A percentile compares a stretch with the other conserved stretches of the same genome.
phyloP scores from a whole-genome alignment of 1,284 basidiomycete genomes.

The Polyporus tsugae region DNA sequence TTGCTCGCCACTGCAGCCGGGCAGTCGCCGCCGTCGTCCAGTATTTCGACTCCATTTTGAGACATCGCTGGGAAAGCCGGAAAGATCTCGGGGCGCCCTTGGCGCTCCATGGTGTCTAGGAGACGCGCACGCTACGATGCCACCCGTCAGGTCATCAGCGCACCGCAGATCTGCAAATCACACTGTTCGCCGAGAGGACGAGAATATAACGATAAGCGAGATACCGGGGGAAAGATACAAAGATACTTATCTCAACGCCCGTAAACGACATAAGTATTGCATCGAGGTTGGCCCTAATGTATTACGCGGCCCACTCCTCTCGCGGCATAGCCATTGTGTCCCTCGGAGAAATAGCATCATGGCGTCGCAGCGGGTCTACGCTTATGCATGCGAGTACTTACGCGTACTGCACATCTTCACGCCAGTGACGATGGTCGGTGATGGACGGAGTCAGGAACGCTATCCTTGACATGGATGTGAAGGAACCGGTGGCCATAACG shows the following conservation, averaged over 20 bases:
- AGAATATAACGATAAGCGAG: slow-evolving; percentile 19
- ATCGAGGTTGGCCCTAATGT: neutral
- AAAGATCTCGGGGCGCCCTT: slow-evolving; percentile 23
- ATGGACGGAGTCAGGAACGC: neutral
- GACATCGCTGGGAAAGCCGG: slow-evolving; percentile 14
- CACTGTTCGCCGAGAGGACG: neutral
- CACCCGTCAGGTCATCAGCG: neutral
- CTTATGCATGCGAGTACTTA: neutral
- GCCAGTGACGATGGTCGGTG: neutral
- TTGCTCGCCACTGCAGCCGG: neutral
- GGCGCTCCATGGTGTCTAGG: neutral
- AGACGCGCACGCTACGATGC: neutral
- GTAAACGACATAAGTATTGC: slow-evolving; percentile 3
- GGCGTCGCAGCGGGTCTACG: neutral
- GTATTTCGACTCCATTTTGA: neutral
- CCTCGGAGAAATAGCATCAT: neutral
- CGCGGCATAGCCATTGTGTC: neutral
- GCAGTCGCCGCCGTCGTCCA: neutral
- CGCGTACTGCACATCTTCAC: neutral
- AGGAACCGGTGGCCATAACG: neutral
- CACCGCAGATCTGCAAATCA: slow-evolving; percentile 4
- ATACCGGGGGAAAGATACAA: slow-evolving; percentile 14
- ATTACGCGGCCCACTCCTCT: neutral
- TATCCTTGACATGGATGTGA: neutral
- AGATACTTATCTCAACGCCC: slow-evolving; percentile 1